Evolutionary conservation across 768 basidiomycete species (phyloP), one percentile per base, ranked within the genome.

Genomic region (Auricularia cornea): DNA sequence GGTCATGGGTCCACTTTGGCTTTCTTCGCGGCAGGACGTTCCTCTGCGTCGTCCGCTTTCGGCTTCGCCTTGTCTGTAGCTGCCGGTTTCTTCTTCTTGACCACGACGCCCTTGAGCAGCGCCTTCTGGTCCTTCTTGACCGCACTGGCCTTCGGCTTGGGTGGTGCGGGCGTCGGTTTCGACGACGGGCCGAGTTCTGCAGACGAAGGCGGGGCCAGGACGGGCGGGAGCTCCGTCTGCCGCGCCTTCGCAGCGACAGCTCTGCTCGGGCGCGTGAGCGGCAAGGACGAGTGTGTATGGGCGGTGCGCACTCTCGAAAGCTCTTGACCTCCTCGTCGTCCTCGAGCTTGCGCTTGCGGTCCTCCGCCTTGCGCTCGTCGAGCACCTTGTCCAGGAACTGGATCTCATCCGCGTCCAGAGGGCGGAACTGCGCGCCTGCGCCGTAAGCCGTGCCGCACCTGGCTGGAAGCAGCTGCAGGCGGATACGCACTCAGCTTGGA

Each of bases 391-490:
- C 92, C 32, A 94, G 82, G 70, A 94, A 94, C 80, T 89, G 85
- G 66, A 94, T 88, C 70, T 94, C 92, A 75, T 94, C 92, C 72
- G 93, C 92, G 70, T 94, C 92, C 40, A 94, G 77, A 3, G 92
- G 89, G 62, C 92, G 88, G 69, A 93, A 94, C 70, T 94, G 92
- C 71, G 92, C 93, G 61, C 90, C 90, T 90, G 72, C 32, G 62
- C 14, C 38, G 68, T 60, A 44, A 33, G 51, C 30, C 54, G 68
- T n/a, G n/a, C n/a, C n/a, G n/a, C n/a, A 66, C 44, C 48, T 54
- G 26, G 26, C 23, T 14, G 52, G 54, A 44, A 56, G 41, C 29
- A 56, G 28, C 44, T 59, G 18, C 4, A 51, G 48, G 33, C 14
- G 40, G 30, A 20, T n/a, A 64, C 70, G 29, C 63, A 75, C 75